A percentile compares a stretch with the other conserved stretches of the same genome.
Conservation (phyloP, 1,139 yeast species). For the Lodderomyces pseudojiufengensis region DNA sequence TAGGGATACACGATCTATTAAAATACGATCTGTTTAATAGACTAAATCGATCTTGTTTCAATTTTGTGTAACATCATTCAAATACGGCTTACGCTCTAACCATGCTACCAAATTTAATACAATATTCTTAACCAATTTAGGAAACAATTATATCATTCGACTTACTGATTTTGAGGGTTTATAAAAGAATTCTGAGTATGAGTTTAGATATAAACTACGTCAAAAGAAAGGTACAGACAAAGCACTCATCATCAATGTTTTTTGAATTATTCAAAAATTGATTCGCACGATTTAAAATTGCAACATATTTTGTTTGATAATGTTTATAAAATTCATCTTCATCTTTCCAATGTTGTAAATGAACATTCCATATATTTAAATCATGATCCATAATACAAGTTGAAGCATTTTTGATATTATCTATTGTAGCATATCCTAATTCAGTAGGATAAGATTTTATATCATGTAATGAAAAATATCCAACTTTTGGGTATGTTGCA, state of each 20-base stretch:
- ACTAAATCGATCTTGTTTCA: no score
- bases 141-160: background rate
- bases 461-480: conserved; percentile 82
- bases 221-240: no score
- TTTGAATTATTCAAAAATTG: conserved; percentile 57
- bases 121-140: background rate
- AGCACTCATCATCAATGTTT: no score
- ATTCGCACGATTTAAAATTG: conserved; percentile 63
- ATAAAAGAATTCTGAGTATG: no score
- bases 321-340: conserved; percentile 64
- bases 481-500: conserved; percentile 62
- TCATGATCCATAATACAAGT: conserved; percentile 80
- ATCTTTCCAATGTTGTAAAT: conserved; percentile 61
- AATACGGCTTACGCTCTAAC: no score
- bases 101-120: background rate
- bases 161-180: no score
- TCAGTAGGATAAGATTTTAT: conserved; percentile 87
- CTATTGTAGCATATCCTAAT: conserved; percentile 69
- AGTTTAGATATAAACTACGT: no score
- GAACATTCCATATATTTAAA: conserved; percentile 81
- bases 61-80: no score
- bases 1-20: no score
- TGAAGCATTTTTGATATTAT: conserved; percentile 71
- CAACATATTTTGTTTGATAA: conserved; percentile 60
- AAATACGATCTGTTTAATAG: no score